These are phyloP conservation scores for Loxodes magnus DNA, from an alignment of 73 alveolate genomes.

Conservation along the genomic window DNA sequence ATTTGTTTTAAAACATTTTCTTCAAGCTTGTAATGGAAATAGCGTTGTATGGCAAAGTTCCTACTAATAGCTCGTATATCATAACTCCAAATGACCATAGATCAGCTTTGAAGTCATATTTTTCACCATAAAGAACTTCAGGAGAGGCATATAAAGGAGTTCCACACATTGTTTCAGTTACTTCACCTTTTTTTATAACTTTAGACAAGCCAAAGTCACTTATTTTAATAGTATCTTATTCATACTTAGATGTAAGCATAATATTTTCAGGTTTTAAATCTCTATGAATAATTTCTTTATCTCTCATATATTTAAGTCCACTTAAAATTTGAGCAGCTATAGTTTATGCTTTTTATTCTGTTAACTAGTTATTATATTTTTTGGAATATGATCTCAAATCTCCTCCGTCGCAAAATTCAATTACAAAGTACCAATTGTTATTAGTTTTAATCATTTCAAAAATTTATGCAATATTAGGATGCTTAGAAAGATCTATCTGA, in stretches of 20 bases:
- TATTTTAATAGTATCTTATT: slow-evolving; percentile 45
- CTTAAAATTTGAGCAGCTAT: no score
- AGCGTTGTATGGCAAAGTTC: slow-evolving; percentile 78
- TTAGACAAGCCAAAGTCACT: slow-evolving; percentile 82
- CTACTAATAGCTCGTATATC: slow-evolving; percentile 47
- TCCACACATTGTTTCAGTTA: slow-evolving; percentile 83
- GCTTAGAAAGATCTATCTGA: no score
- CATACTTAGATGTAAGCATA: slow-evolving; percentile 39
- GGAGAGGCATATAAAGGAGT: slow-evolving; percentile 93
- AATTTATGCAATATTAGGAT: no score
- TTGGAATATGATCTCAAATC: no score
- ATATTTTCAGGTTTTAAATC: slow-evolving; percentile 85
- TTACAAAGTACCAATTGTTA: no score
- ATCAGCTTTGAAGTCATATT: slow-evolving; percentile 40
- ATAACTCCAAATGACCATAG: slow-evolving; percentile 41
- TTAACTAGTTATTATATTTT: no score
- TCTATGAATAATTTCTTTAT: slow-evolving; percentile 73
- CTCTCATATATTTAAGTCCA: no score
- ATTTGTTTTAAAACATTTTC: no score
- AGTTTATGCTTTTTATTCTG: no score
- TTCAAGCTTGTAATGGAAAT: slow-evolving; percentile 44
- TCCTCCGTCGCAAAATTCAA: no score
- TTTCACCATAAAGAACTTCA: slow-evolving; percentile 66
- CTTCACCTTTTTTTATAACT: slow-evolving; percentile 51
- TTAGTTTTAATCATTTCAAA: no score